A percentile compares a stretch with the other conserved stretches of the same genome.
Conservation (phyloP, 371 early-diverging fungal species). For the Haplosporangium sp. region DNA sequence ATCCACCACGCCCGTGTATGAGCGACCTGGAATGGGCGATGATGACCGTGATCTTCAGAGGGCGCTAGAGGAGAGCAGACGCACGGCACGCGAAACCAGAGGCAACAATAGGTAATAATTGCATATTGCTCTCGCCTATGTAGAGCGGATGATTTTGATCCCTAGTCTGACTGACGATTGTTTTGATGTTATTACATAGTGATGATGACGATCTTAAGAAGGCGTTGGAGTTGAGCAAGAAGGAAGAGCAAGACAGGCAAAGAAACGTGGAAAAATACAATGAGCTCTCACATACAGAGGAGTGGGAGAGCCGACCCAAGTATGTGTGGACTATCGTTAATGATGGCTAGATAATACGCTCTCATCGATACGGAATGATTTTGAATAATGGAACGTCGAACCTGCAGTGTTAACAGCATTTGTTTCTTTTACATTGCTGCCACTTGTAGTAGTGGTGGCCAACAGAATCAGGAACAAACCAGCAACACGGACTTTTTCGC, state of each 20-base stretch:
- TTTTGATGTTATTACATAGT: slow-evolving; percentile 30
- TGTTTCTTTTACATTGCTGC: too few species aligned
- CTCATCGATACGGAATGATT: too few species aligned
- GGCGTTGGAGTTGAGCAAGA: slow-evolving; percentile 71
- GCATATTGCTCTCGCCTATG: slow-evolving; percentile 33
- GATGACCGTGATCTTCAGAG: slow-evolving; percentile 85
- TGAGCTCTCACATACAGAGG: slow-evolving; percentile 53
- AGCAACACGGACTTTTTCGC: slow-evolving; percentile 64
- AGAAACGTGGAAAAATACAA: slow-evolving; percentile 50
- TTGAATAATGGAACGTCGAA: too few species aligned
- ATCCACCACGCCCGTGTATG: slow-evolving; percentile 51
- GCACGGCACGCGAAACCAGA: slow-evolving; percentile 71
- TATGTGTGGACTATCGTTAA: slow-evolving; percentile 9
- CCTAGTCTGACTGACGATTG: too few species aligned
- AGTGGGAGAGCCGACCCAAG: slow-evolving; percentile 46
- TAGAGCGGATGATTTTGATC: slow-evolving; percentile 14
- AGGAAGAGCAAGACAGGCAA: slow-evolving; percentile 57
- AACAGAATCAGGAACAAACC: slow-evolving; percentile 56
- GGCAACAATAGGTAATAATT: slow-evolving; percentile 52
- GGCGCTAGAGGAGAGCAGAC: slow-evolving; percentile 89
- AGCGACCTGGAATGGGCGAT: slow-evolving; percentile 66
- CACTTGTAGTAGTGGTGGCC: slow-evolving; percentile 6
- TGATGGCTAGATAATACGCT: not conserved
- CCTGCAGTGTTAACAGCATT: too few species aligned
- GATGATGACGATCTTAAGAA: slow-evolving; percentile 63